A percentile compares a stretch with the other conserved stretches of the same genome.
These are phyloP conservation scores for Nyctanthes arbortristis DNA, from an alignment of 257 asterid genomes.

Conservation along the genomic window DNA sequence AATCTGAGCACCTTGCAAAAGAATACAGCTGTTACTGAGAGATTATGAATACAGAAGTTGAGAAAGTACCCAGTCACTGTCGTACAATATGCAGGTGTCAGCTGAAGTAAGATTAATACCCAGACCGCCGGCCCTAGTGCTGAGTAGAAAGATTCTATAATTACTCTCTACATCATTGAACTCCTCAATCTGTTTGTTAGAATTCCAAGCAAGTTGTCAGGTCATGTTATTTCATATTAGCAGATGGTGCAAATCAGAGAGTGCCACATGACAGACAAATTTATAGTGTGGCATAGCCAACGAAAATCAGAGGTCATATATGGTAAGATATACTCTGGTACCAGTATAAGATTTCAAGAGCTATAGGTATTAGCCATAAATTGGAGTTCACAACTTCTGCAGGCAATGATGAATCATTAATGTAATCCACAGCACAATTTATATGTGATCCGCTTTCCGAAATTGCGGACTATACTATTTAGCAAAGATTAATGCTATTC, in stretches of 20 bases:
- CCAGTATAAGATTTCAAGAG: background rate
- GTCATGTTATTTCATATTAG: conserved; percentile 6
- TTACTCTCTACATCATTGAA: conserved; percentile 71
- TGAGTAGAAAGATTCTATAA: conserved; percentile 77
- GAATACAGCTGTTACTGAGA: conserved; percentile 8
- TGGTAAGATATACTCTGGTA: conserved; percentile 5
- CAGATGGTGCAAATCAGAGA: background rate
- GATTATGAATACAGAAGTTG: conserved; percentile 19
- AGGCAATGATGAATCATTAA: background rate
- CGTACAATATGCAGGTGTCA: conserved; percentile 95
- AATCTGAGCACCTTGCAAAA: conserved; percentile 1
- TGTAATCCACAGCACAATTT: background rate
- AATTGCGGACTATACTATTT: background rate
- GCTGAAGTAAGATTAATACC: conserved; percentile 99
- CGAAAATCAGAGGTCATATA: background rate
- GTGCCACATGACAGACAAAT: background rate
- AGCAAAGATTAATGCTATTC: too few relatives aligned
- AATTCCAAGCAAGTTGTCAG: conserved; percentile 23
- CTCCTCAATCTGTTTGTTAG: conserved; percentile 65
- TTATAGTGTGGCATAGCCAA: background rate
- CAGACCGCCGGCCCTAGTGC: conserved; percentile 99
- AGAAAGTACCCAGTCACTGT: conserved; percentile 91
- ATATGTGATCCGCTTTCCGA: background rate
- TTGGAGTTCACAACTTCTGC: background rate
- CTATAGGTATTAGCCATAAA: background rate